Conservation (phyloP, 163 green algal genomes). For the Chlorella variabilis region DNA sequence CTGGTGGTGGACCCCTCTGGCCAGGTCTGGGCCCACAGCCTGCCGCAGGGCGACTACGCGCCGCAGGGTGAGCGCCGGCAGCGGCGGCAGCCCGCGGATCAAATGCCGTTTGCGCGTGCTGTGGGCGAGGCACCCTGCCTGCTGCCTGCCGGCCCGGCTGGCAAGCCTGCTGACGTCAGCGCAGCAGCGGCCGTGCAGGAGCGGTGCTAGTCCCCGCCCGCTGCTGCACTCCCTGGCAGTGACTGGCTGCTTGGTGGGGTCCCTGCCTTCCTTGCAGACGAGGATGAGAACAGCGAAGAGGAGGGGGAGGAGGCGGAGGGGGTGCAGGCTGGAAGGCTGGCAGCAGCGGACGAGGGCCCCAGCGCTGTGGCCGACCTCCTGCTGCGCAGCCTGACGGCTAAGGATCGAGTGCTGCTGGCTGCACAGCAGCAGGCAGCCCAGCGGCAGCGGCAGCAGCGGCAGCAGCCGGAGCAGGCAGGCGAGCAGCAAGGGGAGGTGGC, state of each 20-base stretch:
- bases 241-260: no score
- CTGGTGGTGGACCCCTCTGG: slow-evolving; percentile 1
- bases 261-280: no score
- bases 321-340: not conserved
- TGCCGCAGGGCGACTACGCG: not conserved
- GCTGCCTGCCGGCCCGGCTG: not conserved
- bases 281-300: no score
- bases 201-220: no score
- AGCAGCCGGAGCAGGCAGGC: not conserved
- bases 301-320: no score
- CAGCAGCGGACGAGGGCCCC: not conserved
- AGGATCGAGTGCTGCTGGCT: not conserved
- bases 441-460: slow-evolving; percentile 15
- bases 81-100: not conserved
- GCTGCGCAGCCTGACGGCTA: not conserved
- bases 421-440: not conserved
- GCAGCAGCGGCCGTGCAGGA: not conserved
- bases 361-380: not conserved
- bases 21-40: not conserved
- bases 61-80: not conserved
- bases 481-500: not conserved
- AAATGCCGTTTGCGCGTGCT: not conserved
- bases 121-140: not conserved
- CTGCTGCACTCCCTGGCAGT: not conserved
- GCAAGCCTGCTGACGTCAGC: not conserved